Evolutionary conservation across 73 alveolate genomes (phyloP).

Genomic region (Breviolum minutum): DNA sequence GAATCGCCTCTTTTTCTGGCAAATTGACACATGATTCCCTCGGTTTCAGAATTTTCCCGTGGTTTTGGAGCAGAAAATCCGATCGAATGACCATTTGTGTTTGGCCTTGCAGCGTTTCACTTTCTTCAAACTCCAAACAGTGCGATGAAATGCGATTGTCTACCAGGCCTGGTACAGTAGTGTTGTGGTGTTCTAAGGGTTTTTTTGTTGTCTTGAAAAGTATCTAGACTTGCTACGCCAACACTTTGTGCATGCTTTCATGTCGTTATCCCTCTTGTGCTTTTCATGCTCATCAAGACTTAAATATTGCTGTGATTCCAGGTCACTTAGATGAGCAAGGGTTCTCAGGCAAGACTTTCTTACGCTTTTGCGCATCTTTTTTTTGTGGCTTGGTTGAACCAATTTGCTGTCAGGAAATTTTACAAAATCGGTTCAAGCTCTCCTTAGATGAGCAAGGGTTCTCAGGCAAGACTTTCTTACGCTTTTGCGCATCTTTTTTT

Average conservation of each 20-base stretch:
- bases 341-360: neutral
- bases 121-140: slow-evolving; percentile 4
- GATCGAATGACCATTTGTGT: neutral
- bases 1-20: no score
- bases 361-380: neutral
- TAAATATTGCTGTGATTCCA: neutral
- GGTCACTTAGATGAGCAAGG: slow-evolving; percentile 42
- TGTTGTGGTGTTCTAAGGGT: no score
- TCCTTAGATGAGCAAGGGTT: slow-evolving; percentile 53
- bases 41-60: no score
- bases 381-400: neutral
- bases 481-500: neutral
- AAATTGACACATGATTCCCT: no score
- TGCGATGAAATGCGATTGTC: slow-evolving; percentile 9
- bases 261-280: neutral
- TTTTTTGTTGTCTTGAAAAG: no score
- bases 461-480: neutral
- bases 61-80: no score
- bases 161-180: neutral
- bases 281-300: neutral
- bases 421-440: slow-evolving; percentile 74
- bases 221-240: no score
- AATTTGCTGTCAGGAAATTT: slow-evolving; percentile 16
- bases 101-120: slow-evolving; percentile 19
- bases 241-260: no score